These are phyloP conservation scores for Myrmaecium sp. DNA, from an alignment of 2,329 filamentous ascomycete genomes.

Conservation along the genomic window DNA sequence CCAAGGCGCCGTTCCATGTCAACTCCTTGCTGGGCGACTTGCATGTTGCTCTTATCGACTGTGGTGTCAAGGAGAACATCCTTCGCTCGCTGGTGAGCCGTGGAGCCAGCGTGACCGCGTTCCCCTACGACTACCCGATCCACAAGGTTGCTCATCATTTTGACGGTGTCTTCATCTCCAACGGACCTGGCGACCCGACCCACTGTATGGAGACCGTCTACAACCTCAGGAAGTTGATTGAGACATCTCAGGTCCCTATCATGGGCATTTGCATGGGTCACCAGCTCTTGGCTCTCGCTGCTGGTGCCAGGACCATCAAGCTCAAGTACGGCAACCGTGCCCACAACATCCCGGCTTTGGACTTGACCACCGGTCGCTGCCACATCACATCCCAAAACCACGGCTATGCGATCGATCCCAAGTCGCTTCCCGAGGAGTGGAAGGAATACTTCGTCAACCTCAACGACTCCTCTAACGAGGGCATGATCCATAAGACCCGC, in stretches of 20 bases:
- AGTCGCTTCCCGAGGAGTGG: constrained; percentile 70
- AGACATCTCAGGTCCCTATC: constrained; percentile 75
- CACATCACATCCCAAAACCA: constrained; percentile 99
- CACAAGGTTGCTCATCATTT: constrained; percentile 98
- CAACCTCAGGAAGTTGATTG: constrained; percentile 81
- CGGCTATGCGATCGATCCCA: constrained; percentile 83
- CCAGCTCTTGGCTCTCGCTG: constrained; percentile 80
- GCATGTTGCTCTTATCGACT: constrained; percentile 91
- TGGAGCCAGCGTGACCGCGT: constrained; percentile 80
- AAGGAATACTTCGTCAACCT: constrained; percentile 98
- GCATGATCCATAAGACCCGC: constrained; percentile 86
- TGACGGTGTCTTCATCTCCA: constrained; percentile 97
- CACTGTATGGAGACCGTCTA: constrained; percentile 91
- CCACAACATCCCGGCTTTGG: constrained; percentile 93
- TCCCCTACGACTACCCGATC: constrained; percentile 94
- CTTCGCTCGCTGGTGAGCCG: constrained; percentile 83
- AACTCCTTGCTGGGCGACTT: constrained; percentile 66
- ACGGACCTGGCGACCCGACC: constrained; percentile 93
- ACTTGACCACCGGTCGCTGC: constrained; percentile 89
- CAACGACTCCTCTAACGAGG: constrained; percentile 95
- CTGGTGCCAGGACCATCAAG: constrained; percentile 83
- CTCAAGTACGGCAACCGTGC: constrained; percentile 98
- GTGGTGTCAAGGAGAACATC: constrained; percentile 99
- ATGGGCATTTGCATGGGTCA: constrained; percentile 98
- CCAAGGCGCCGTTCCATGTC: constrained; percentile 94